These are phyloP conservation scores for Phylloporus arenicola DNA, from an alignment of 768 basidiomycete genomes.

Conservation along the genomic window DNA sequence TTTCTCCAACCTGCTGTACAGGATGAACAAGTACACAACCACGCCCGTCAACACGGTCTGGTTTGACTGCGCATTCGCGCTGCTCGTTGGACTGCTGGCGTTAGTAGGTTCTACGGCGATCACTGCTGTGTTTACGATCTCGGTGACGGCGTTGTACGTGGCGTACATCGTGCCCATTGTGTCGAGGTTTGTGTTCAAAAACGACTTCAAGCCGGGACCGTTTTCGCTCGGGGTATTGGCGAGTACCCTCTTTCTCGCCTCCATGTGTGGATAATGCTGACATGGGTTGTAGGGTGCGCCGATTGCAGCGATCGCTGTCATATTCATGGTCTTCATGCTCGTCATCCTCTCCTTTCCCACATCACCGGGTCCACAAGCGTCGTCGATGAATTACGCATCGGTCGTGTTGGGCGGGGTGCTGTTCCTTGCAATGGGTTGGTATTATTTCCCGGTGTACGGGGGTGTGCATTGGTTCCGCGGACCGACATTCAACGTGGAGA, in stretches of 20 bases:
- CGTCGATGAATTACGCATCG: slow-evolving; percentile 66
- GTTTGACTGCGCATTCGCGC: slow-evolving; percentile 38
- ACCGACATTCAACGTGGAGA: slow-evolving; percentile 43
- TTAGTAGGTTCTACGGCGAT: slow-evolving; percentile 51
- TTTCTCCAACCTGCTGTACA: slow-evolving; percentile 46
- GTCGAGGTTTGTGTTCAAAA: slow-evolving; percentile 42
- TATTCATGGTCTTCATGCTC: slow-evolving; percentile 61
- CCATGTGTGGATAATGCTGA: not conserved
- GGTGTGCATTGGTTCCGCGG: slow-evolving; percentile 68
- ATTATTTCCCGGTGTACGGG: slow-evolving; percentile 67
- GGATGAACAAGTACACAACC: slow-evolving; percentile 43
- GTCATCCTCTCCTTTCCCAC: slow-evolving; percentile 60
- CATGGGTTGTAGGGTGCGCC: slow-evolving; percentile 41
- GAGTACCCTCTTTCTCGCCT: slow-evolving; percentile 3
- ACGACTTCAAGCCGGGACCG: slow-evolving; percentile 41
- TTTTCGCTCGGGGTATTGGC: slow-evolving; percentile 41
- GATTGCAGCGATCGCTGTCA: slow-evolving; percentile 46
- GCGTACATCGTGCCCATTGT: slow-evolving; percentile 43
- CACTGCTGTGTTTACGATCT: slow-evolving; percentile 49
- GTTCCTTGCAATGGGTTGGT: slow-evolving; percentile 51
- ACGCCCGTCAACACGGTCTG: slow-evolving; percentile 59
- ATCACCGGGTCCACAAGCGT: slow-evolving; percentile 37
- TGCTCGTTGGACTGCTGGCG: slow-evolving; percentile 46
- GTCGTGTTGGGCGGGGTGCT: slow-evolving; percentile 60
- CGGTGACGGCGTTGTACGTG: slow-evolving; percentile 40